phyloP scores from a whole-genome alignment of 768 basidiomycete species.

The Trametes sanguinea region DNA sequence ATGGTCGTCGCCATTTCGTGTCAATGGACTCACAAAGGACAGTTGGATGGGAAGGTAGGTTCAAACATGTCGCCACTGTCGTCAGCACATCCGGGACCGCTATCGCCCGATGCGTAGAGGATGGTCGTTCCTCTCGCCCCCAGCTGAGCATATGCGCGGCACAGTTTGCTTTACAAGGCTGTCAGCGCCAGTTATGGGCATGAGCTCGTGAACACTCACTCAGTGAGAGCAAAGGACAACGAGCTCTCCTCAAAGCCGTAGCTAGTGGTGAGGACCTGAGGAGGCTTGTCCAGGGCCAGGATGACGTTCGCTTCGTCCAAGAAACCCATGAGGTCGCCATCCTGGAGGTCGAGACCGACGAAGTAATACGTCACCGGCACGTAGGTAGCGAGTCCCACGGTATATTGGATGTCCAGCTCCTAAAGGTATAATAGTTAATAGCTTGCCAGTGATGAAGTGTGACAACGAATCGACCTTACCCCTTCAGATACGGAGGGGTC shows the following conservation, averaged over 20 bases:
- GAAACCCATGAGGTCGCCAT: conserved; percentile 34
- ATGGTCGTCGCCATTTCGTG: neutral
- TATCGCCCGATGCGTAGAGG: conserved; percentile 41
- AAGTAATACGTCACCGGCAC: conserved; percentile 37
- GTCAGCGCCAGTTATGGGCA: conserved; percentile 44
- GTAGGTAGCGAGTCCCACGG: conserved; percentile 34
- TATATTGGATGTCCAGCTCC: conserved; percentile 39
- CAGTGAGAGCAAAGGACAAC: conserved; percentile 32
- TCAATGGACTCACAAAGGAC: conserved; percentile 32
- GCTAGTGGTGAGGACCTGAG: conserved; percentile 36
- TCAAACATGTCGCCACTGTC: conserved; percentile 31
- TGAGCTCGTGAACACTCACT: conserved; percentile 42
- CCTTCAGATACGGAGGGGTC: conserved; percentile 45
- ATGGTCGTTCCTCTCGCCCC: conserved; percentile 38
- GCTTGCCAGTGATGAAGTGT: neutral
- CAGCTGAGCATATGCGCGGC: conserved; percentile 37
- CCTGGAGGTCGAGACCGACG: conserved; percentile 31
- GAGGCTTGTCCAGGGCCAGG: conserved; percentile 25
- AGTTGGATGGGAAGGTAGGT: conserved; percentile 38
- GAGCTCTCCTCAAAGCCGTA: conserved; percentile 54
- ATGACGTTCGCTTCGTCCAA: conserved; percentile 35
- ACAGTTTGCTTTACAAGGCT: conserved; percentile 38
- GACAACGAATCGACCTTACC: conserved; percentile 34
- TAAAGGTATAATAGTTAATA: neutral
- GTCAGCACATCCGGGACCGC: conserved; percentile 34